Evolutionary conservation across 805 yeast species (phyloP).

Genomic region (Lipomyces starkeyi): DNA sequence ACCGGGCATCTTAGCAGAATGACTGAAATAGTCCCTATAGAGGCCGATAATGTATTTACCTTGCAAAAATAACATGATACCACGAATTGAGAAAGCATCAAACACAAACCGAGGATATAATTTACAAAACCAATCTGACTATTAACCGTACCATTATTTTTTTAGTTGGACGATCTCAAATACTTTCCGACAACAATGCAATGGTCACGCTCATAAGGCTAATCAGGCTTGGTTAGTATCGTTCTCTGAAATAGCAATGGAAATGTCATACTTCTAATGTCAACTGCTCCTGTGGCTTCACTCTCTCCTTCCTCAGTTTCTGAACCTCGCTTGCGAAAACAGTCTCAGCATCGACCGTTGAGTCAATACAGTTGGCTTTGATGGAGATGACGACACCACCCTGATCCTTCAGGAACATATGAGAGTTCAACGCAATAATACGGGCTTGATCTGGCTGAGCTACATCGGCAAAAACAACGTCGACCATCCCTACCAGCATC

Average conservation of each 20-base stretch:
- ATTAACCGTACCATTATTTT: not conserved
- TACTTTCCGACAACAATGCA: slow-evolving; percentile 98
- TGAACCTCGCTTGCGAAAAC: slow-evolving; percentile 99
- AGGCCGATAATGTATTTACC: not conserved
- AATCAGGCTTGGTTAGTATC: not conserved
- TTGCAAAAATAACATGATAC: not conserved
- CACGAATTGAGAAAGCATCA: slow-evolving; percentile 6
- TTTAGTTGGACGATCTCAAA: slow-evolving; percentile 60
- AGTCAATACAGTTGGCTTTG: slow-evolving; percentile 99
- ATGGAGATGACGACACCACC: slow-evolving; percentile 99
- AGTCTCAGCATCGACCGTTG: slow-evolving; percentile 98
- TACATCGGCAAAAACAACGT: slow-evolving; percentile 98
- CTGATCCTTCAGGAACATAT: slow-evolving; percentile 95
- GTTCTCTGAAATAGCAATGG: not conserved
- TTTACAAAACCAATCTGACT: slow-evolving; percentile 22
- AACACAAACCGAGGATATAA: slow-evolving; percentile 25
- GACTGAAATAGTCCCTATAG: not conserved
- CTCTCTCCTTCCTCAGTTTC: slow-evolving; percentile 97
- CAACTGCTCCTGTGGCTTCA: slow-evolving; percentile 97
- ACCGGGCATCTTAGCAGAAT: not conserved
- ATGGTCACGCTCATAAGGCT: slow-evolving; percentile 99
- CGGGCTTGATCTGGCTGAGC: slow-evolving; percentile 99
- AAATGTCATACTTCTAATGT: slow-evolving; percentile 62
- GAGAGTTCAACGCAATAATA: slow-evolving; percentile 97
- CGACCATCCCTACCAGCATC: slow-evolving; percentile 99